These are phyloP conservation scores for Coffea eugenioides DNA, from an alignment of 257 asterid genomes.

Conservation along the genomic window DNA sequence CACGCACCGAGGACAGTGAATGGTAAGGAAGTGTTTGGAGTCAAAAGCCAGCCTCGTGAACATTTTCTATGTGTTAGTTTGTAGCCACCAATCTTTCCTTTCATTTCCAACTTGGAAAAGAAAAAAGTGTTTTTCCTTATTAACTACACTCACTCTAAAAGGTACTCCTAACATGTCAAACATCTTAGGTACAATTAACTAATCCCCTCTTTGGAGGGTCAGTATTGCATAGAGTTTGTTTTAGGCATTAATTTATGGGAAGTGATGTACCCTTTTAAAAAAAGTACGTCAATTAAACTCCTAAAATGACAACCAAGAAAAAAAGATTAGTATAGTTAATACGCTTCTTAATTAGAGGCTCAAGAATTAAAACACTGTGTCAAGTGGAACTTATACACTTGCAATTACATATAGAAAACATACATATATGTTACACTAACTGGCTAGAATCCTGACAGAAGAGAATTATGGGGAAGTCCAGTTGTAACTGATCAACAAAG, in stretches of 20 bases:
- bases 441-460: not conserved
- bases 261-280: not conserved
- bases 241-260: not conserved
- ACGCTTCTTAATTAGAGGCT: not conserved
- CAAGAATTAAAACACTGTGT: not conserved
- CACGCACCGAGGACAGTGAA: conserved; percentile 19
- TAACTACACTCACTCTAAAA: not conserved
- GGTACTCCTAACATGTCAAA: conserved; percentile 8
- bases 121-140: not conserved
- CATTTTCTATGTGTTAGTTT: conserved; percentile 32
- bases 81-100: conserved; percentile 46
- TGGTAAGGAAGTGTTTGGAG: conserved; percentile 40
- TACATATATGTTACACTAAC: not conserved
- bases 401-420: not conserved
- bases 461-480: not conserved
- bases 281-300: not conserved
- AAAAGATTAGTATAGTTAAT: not conserved
- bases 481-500: not conserved
- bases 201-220: not conserved
- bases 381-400: not conserved
- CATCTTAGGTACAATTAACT: conserved; percentile 10
- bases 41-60: conserved; percentile 36
- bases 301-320: too few relatives aligned
- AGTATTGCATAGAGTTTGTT: not conserved
- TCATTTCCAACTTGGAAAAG: conserved; percentile 40